Evolutionary conservation across 108 stramenopile species (phyloP), one percentile per base, ranked within the genome.

Genomic region (Bacterosira constricta): DNA sequence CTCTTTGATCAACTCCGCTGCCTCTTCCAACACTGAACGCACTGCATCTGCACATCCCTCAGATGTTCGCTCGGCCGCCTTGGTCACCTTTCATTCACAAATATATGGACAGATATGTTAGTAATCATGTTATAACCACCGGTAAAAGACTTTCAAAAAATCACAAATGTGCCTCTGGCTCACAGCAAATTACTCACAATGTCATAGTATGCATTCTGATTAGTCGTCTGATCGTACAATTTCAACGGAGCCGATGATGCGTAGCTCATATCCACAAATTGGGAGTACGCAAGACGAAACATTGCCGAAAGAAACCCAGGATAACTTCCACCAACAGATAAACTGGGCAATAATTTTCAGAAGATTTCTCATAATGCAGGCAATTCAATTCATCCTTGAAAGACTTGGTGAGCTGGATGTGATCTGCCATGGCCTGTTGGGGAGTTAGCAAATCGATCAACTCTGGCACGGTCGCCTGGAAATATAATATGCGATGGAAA

Each of bases 221-320:
- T 71, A 0, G 84, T 73, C 15, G 34, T 51, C 39, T 93, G 89
- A 25, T 84, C 66, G 66, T 93, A 88, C 35, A 93, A 62, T 39
- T 77, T 63, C 42, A 93, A 37, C 0, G 92, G 92, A 31, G 92
- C 92, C 36, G 81, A 78, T 29, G 80, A 57, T 1, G 88, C 86
- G 56, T 93, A 93, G 10, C 83, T 51, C 1, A 83, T 82, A 51
- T 93, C 92, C 1, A 89, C 79, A 36, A 87, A 66, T 20, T 93
- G 77, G 3, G 89, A 83, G 65, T 82, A 73, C 35, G 65, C 69
- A 13, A 90, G 66, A 5, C 92, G 86, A 31, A 90, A 62, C 86
- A 89, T 85, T 65, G 85, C 85, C 18, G 80, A 69, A 10, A 93
- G 61, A 63, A 90, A 90, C 6, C 92, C 92, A 11, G 92, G 89